Evolutionary conservation across 257 asterid genomes (phyloP).

Genomic region (Capsicum chinense): DNA sequence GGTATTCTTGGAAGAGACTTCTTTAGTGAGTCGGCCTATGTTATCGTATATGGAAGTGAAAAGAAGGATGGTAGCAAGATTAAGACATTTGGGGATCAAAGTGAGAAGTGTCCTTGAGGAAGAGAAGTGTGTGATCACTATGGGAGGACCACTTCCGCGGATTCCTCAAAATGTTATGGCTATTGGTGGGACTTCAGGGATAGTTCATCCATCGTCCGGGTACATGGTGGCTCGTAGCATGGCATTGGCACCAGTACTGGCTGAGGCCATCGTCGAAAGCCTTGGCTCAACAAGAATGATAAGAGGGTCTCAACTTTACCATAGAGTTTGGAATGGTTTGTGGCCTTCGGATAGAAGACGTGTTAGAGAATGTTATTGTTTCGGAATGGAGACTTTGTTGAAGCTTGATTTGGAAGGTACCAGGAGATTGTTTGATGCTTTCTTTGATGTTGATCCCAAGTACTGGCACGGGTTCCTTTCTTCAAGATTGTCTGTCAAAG

Average conservation of each 20-base stretch:
- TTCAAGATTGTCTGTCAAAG: conserved; percentile 65
- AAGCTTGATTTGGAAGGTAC: conserved; percentile 74
- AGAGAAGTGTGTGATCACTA: conserved; percentile 86
- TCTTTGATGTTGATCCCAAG: conserved; percentile 77
- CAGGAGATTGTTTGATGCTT: conserved; percentile 76
- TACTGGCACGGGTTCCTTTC: conserved; percentile 84
- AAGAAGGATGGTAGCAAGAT: conserved; percentile 84
- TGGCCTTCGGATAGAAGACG: conserved; percentile 78
- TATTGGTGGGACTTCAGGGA: conserved; percentile 83
- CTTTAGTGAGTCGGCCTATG: conserved; percentile 76
- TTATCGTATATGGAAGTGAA: conserved; percentile 71
- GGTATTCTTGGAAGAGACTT: conserved; percentile 84
- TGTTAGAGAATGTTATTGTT: conserved; percentile 64
- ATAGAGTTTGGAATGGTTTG: conserved; percentile 69
- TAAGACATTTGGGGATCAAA: conserved; percentile 75
- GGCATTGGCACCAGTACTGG: conserved; percentile 63
- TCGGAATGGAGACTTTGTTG: conserved; percentile 91
- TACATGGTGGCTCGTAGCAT: conserved; percentile 73
- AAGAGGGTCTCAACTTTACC: conserved; percentile 58
- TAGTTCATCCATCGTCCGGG: conserved; percentile 88
- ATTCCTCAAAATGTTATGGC: conserved; percentile 83
- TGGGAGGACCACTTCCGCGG: conserved; percentile 90
- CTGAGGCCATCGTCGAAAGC: conserved; percentile 66
- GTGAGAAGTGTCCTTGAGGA: conserved; percentile 72
- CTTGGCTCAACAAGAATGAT: conserved; percentile 88